These are phyloP conservation scores for Sporobolus alterniflorus DNA, from an alignment of 202 grass and related monocot species.

Conservation along the genomic window DNA sequence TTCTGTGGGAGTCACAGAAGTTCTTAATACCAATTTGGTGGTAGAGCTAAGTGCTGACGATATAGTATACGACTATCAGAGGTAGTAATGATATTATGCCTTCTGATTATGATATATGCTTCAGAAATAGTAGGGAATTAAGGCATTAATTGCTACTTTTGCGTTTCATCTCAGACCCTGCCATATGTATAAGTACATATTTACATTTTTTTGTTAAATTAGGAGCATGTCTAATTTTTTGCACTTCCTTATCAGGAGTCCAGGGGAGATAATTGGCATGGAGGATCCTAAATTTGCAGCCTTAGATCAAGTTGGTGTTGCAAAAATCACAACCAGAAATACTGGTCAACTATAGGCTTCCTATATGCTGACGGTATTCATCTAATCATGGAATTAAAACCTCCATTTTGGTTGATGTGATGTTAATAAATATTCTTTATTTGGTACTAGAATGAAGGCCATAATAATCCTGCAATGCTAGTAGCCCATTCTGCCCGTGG, in stretches of 20 bases:
- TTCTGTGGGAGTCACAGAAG: slow-evolving; percentile 84
- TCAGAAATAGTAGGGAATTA: neutral
- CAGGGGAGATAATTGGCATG: slow-evolving; percentile 74
- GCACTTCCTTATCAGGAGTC: slow-evolving; percentile 65
- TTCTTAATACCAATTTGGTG: slow-evolving; percentile 68
- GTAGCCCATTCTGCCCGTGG: neutral
- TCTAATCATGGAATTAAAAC: slow-evolving; percentile 7
- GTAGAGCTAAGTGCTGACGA: slow-evolving; percentile 91
- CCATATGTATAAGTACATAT: neutral
- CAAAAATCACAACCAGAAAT: slow-evolving; percentile 71
- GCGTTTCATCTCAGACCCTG: neutral
- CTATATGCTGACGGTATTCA: slow-evolving; percentile 84
- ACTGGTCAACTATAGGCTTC: slow-evolving; percentile 85
- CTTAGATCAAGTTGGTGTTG: slow-evolving; percentile 79
- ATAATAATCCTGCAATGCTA: neutral
- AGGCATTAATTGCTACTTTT: neutral
- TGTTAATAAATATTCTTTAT: neutral
- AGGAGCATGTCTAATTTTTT: neutral
- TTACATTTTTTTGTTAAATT: neutral
- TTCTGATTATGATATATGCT: slow-evolving; percentile 9
- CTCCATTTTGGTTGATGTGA: neutral
- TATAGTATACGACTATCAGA: slow-evolving; percentile 74
- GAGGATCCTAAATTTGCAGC: slow-evolving; percentile 77
- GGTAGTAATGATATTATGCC: slow-evolving; percentile 42
- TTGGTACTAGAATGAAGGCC: neutral